phyloP scores from a whole-genome alignment of 83 land plant genomes.

The Thuja plicata region DNA sequence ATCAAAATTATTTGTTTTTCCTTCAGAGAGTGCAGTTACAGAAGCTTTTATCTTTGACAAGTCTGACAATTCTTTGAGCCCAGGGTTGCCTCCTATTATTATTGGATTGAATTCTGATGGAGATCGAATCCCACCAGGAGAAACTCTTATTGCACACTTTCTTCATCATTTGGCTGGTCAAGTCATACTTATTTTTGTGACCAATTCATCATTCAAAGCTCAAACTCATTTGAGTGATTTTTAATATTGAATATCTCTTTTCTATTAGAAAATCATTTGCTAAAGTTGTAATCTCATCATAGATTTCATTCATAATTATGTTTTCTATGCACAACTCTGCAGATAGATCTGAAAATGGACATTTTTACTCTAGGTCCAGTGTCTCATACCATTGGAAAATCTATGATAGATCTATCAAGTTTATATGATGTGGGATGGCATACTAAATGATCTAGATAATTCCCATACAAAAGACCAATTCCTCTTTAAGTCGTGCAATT shows the following conservation, averaged over 20 bases:
- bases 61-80: constrained; percentile 56
- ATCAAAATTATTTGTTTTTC: constrained; percentile 78
- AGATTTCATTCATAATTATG: too few species aligned
- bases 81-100: constrained; percentile 71
- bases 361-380: too few species aligned
- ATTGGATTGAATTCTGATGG: constrained; percentile 61
- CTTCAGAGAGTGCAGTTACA: constrained; percentile 77
- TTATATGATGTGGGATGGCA: constrained; percentile 83
- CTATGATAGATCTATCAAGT: constrained; percentile 79
- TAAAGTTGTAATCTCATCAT: background rate
- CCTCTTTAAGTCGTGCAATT: too few species aligned
- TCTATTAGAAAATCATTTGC: background rate
- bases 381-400: constrained; percentile 91
- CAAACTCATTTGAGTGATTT: constrained; percentile 3
- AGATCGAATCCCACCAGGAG: constrained; percentile 81
- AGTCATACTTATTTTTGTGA: too few species aligned
- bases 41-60: constrained; percentile 65
- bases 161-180: too few species aligned
- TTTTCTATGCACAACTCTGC: too few species aligned
- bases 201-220: too few species aligned
- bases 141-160: too few species aligned
- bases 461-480: too few species aligned
- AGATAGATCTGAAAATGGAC: too few species aligned
- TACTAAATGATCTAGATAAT: constrained; percentile 62
- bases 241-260: background rate